Evolutionary conservation across 202 grass and related monocot species (phyloP), one percentile per base, ranked within the genome.

Genomic region (Cymbopogon flexuosus): DNA sequence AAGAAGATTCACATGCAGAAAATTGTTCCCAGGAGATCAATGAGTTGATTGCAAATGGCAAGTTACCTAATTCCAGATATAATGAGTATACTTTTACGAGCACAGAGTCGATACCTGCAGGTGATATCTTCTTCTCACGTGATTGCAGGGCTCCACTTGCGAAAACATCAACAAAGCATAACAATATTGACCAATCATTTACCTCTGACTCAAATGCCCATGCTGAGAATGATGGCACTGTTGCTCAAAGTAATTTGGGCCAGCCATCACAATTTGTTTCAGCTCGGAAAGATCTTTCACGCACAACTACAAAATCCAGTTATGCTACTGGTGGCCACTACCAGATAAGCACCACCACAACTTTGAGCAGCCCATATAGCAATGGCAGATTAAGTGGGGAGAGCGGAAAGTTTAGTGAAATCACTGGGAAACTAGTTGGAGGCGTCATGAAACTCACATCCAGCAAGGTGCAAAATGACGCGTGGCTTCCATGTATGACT

Each of bases 91-190:
- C 37, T 52, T 79, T 74, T 73, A 90, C 83, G 27, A 93, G 91
- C 72, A 88, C 85, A 40, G 91, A 93, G 42, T 92, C 88, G 0
- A 51, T 91, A 49, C 71, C 91, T 60, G n/a, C 75, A 78, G 76
- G 91, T 86, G 88, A 93, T 59, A 93, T 93, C 35, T 93, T 90
- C 83, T 90, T 93, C 65, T 93, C 91, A 33, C 88, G 47, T 73
- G 88, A 93, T 83, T 80, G 85, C 12, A 67, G 75, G 56, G 78
- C 70, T 72, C 88, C 70, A 40, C 72, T 89, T 68, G 61, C 45
- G 52, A 88, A 83, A 90, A 78, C 57, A 81, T 84, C 80, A 75
- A 68, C 21, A 67, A 78, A 71, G 29, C 56, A 79, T 70, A 62
- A 41, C 13, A 86, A 88, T 52, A 45, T 78, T n/a, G 62, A 62